A percentile compares a stretch with the other conserved stretches of the same genome.
Conservation (phyloP, 1,284 basidiomycete species). For the Irpex sp. region DNA sequence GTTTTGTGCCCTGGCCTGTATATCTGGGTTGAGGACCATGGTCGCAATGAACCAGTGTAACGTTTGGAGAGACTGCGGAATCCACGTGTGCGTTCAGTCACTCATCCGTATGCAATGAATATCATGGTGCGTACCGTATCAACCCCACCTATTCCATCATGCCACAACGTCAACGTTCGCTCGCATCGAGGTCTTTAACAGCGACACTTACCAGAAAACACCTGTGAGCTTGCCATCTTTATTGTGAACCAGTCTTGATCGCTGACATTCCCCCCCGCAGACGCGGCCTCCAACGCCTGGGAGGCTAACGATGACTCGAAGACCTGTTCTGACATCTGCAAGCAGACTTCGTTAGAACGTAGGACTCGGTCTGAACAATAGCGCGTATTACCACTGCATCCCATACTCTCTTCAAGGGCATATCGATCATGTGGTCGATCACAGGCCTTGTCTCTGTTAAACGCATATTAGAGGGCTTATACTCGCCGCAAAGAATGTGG, state of each 20-base stretch:
- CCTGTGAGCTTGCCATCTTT: neutral
- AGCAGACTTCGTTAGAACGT: too few relatives aligned
- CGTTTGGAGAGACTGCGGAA: slow-evolving; percentile 2
- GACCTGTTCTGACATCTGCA: neutral
- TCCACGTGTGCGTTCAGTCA: too few relatives aligned
- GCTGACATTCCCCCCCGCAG: neutral
- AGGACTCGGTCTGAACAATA: too few relatives aligned
- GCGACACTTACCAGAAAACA: neutral
- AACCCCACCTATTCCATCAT: neutral
- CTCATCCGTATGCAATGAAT: neutral
- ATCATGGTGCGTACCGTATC: neutral
- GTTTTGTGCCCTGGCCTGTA: slow-evolving; percentile 9
- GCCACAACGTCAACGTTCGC: neutral
- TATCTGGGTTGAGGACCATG: slow-evolving; percentile 14
- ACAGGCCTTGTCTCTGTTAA: neutral
- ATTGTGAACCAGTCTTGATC: neutral
- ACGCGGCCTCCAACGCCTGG: neutral
- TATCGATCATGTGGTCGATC: neutral
- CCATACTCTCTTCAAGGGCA: neutral
- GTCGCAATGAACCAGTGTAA: slow-evolving; percentile 9
- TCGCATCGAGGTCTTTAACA: too few relatives aligned
- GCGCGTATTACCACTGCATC: neutral
- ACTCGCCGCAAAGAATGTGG: neutral
- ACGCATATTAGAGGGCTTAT: neutral
- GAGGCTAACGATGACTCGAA: neutral